Base-by-base conservation (phyloP, 2,329 filamentous ascomycete genomes). In the Samsoniella hepiali region DNA sequence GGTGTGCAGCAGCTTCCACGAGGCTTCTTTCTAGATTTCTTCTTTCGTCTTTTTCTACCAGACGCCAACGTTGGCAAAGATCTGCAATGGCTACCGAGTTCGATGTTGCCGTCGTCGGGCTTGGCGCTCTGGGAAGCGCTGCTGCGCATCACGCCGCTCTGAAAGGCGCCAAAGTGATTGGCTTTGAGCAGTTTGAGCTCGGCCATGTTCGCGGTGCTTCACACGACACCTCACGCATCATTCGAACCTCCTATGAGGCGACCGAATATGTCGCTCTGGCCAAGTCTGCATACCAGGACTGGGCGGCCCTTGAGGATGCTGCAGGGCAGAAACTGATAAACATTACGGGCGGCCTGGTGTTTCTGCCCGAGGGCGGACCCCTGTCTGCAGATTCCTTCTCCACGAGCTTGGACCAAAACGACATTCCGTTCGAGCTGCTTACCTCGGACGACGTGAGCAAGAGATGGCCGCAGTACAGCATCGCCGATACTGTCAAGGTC, bases 151-250 rank as follows among this genome's bases (percentile, higher is more conserved):
- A 68, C 5, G 65, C 64, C 1, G 62, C 69, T 1, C 55, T 61
- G n/a, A 71, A 68, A 42, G 69, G 69, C 5, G 67, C 63, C 4
- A 68, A 63, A 3, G 69, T 70, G 0, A 67, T 71, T 7, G 67
- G 62, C 1, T 70, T 71, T 10, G 68, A 71, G 17, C 69, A 71
- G 11, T 71, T 68, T 29, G 69, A 71, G 34, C 64, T 71, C 22
- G 69, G 69, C 0, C 65, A 71, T 11, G 62, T 71, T 3, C 67
- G 65, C 17, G 69, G 69, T 27, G 68, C 69, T 1, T 71, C 69
- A 0, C 67, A 69, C 44, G 69, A 71, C n/a, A 71, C 69, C 0
- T 71, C 69, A 0, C 66, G 69, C 1, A 71, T 71, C 3, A 63
- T 71, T 8, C 65, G 69, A 11, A 70, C 67, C 0, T 71, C 69